Percentiles rank a stretch among this genome's conserved stretches.
Evolutionary conservation across 2,329 filamentous ascomycete genomes (phyloP).

Genomic region (Aspergillus versicolor): DNA sequence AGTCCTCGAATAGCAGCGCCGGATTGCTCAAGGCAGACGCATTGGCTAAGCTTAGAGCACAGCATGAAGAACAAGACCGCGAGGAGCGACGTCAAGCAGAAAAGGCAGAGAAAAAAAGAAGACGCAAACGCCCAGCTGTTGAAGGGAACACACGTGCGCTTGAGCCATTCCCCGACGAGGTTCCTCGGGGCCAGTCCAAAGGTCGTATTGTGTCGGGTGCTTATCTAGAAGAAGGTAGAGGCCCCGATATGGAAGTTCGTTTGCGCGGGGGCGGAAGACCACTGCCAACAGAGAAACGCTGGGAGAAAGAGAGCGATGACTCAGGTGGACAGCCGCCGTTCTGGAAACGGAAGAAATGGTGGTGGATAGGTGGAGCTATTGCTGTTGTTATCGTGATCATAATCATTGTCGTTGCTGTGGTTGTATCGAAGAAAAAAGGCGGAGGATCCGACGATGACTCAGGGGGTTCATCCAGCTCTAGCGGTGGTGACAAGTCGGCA

Average conservation of each 20-base stretch:
- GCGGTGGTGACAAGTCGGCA: constrained; percentile 39
- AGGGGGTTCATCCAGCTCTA: constrained; percentile 20
- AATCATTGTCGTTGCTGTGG: constrained; percentile 66
- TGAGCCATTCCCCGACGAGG: constrained; percentile 24
- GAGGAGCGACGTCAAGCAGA: constrained; percentile 44
- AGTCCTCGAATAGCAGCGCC: constrained; percentile 44
- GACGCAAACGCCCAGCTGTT: constrained; percentile 27
- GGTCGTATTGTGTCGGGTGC: constrained; percentile 69
- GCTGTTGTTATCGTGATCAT: constrained; percentile 61
- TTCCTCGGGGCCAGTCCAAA: constrained; percentile 49
- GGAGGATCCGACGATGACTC: constrained; percentile 26
- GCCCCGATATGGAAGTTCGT: constrained; percentile 49
- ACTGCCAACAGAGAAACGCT: constrained; percentile 50
- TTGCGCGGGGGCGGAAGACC: constrained; percentile 37
- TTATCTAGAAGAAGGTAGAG: constrained; percentile 64
- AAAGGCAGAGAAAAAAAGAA: constrained; percentile 26
- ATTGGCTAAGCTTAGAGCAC: constrained; percentile 64
- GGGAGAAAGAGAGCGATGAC: constrained; percentile 43
- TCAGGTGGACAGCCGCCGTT: constrained; percentile 24
- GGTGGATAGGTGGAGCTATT: constrained; percentile 57
- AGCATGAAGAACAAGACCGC: constrained; percentile 57
- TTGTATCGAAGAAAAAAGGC: constrained; percentile 62
- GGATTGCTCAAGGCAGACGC: constrained; percentile 54
- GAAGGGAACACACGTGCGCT: constrained; percentile 20
- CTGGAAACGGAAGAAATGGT: constrained; percentile 44